These are phyloP conservation scores for Candida silvatica DNA, from an alignment of 805 yeast species.

Conservation along the genomic window DNA sequence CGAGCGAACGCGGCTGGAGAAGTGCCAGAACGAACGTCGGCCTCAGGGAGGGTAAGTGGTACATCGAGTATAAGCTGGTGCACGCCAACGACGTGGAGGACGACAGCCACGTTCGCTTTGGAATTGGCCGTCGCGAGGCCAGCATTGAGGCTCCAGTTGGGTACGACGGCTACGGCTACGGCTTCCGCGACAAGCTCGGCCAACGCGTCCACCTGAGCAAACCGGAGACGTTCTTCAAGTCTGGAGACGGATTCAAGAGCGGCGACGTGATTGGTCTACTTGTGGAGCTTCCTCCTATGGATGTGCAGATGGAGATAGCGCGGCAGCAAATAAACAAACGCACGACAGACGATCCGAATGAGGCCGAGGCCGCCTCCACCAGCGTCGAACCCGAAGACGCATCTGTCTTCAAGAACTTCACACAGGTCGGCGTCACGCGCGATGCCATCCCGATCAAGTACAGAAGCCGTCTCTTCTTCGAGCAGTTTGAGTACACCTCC, in stretches of 20 bases:
- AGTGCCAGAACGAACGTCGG: conserved; percentile 68
- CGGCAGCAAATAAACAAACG: conserved; percentile 26
- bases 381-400: background rate
- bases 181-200: conserved; percentile 71
- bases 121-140: conserved; percentile 80
- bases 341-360: conserved; percentile 14
- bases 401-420: conserved; percentile 4
- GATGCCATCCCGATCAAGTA: conserved; percentile 86
- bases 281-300: conserved; percentile 53
- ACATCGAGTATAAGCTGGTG: conserved; percentile 62
- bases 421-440: conserved; percentile 43
- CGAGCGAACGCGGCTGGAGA: conserved; percentile 72
- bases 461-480: conserved; percentile 70
- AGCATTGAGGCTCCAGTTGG: conserved; percentile 94
- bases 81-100: conserved; percentile 17
- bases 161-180: conserved; percentile 90
- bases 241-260: conserved; percentile 41
- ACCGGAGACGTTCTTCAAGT: conserved; percentile 42
- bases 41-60: conserved; percentile 71
- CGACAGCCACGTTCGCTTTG: conserved; percentile 57
- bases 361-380: background rate
- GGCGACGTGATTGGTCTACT: conserved; percentile 85
- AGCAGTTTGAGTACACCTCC: conserved; percentile 71
- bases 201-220: conserved; percentile 71
- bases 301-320: conserved; percentile 35